Evolutionary conservation across 768 basidiomycete genomes (phyloP), one percentile per base, ranked within the genome.

Genomic region (Russula sp.): DNA sequence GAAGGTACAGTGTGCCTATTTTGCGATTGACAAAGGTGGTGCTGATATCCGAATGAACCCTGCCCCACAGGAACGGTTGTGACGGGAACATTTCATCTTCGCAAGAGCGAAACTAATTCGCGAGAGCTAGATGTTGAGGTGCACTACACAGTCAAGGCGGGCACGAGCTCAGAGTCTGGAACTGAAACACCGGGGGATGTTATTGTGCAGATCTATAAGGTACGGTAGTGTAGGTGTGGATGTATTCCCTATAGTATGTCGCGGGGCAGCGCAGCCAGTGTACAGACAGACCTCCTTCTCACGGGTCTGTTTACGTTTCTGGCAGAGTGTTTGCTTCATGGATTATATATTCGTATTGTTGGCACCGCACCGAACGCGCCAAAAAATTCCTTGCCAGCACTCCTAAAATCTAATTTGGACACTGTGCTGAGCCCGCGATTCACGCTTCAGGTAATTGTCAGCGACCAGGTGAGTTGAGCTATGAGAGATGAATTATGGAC

Each of bases 81-180:
- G 27, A 72, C 78, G 6, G 96, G 96, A 2, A 82, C 75, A n/a
- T 95, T 98, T 79, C 81, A 83, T 69, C 91, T 91, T 70, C 80
- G 79, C 65, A 98, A 98, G 78, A 90, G 84, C 70, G 75, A 79
- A 39, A 77, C 75, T 4, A 98, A 98, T 73, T 86, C 89, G 45
- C 80, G 96, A 53, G 95, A 97, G 72, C 75, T 98, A 52, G 89
- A 95, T 65, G 84, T 98, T 14, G 94, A 96, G 77, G 91, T 98
- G 42, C 92, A 94, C 72, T 94, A 81, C 71, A 67, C 73, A 0
- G 75, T 88, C 66, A 79, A 76, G 18, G 78, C 82, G 9, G 73
- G 77, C 20, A 70, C 63, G 13, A 74, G 72, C 31, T 51, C 57
- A 10, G 57, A 42, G 47, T 48, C 47, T 48, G 57, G 49, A 18